Evolutionary conservation across 1,284 basidiomycete species (phyloP).

Genomic region (Pseudozyma sp.): DNA sequence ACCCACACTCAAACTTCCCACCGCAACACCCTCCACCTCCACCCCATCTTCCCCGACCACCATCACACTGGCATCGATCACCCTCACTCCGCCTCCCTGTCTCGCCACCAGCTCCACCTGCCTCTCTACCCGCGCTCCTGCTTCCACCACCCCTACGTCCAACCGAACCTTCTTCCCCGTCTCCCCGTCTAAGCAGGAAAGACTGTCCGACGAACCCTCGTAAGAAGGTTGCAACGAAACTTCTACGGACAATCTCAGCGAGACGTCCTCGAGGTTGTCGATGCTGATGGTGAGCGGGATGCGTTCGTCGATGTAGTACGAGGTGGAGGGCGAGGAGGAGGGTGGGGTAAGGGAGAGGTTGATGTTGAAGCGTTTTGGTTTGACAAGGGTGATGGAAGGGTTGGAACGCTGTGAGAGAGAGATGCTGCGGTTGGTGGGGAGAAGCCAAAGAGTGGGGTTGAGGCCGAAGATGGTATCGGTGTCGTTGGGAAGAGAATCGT

Average conservation of each 20-base stretch:
- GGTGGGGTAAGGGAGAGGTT: neutral
- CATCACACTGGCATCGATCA: slow-evolving; percentile 10
- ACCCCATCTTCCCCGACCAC: slow-evolving; percentile 1
- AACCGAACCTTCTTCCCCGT: neutral
- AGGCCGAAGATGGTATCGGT: neutral
- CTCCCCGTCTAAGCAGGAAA: neutral
- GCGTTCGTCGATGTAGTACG: neutral
- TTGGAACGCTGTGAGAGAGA: slow-evolving; percentile 10
- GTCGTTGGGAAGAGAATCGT: neutral
- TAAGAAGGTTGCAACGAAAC: slow-evolving; percentile 32
- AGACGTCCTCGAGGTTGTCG: slow-evolving; percentile 18
- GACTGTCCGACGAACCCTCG: slow-evolving; percentile 28
- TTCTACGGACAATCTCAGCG: slow-evolving; percentile 16
- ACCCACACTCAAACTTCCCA: slow-evolving; percentile 2
- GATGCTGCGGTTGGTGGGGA: slow-evolving; percentile 8
- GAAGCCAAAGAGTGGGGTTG: slow-evolving; percentile 7
- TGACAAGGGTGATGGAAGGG: slow-evolving; percentile 8
- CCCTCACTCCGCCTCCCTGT: slow-evolving; percentile 12
- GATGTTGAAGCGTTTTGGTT: slow-evolving; percentile 14
- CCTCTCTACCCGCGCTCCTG: slow-evolving; percentile 4
- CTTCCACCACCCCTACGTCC: neutral
- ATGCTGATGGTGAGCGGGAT: neutral
- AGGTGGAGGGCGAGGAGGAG: neutral
- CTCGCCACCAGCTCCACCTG: slow-evolving; percentile 13
- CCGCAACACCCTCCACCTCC: slow-evolving; percentile 8